Conservation (phyloP, 192 early-diverging fungal genomes). For the Geranomyces michiganensis region DNA sequence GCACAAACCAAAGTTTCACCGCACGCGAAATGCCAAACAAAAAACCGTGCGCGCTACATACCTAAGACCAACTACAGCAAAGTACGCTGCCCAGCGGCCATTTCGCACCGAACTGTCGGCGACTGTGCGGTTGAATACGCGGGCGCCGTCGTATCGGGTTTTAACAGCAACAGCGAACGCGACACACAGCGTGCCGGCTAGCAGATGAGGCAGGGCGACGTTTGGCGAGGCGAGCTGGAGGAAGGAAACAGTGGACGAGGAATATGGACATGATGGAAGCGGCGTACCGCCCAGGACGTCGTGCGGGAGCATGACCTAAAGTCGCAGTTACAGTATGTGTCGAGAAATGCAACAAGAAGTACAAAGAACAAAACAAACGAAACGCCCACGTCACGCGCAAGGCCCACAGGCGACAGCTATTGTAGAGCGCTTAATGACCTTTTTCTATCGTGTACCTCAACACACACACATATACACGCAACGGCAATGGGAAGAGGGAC, state of each 20-base stretch:
- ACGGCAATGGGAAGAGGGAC: no score
- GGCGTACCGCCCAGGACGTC: slow-evolving; percentile 42
- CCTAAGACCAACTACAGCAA: slow-evolving; percentile 27
- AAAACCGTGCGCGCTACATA: not conserved
- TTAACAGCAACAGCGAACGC: slow-evolving; percentile 25
- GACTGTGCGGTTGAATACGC: slow-evolving; percentile 46
- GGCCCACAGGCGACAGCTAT: no score
- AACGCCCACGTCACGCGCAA: no score
- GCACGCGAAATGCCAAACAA: not conserved
- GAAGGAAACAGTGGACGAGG: slow-evolving; percentile 13
- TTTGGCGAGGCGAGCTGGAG: slow-evolving; percentile 38
- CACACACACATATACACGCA: no score
- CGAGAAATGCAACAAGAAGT: no score
- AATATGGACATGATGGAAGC: slow-evolving; percentile 49
- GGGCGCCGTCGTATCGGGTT: slow-evolving; percentile 26
- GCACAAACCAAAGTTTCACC: not conserved
- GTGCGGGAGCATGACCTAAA: not conserved
- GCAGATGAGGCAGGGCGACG: slow-evolving; percentile 33
- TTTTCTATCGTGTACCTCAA: no score
- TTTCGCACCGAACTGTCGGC: slow-evolving; percentile 38
- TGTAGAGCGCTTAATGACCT: no score
- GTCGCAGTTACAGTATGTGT: no score
- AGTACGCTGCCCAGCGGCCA: slow-evolving; percentile 36
- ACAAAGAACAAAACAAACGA: no score
- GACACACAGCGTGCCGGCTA: slow-evolving; percentile 20